phyloP scores from a whole-genome alignment of 108 stramenopile species.

The Pseudonitzschia delicatissima region DNA sequence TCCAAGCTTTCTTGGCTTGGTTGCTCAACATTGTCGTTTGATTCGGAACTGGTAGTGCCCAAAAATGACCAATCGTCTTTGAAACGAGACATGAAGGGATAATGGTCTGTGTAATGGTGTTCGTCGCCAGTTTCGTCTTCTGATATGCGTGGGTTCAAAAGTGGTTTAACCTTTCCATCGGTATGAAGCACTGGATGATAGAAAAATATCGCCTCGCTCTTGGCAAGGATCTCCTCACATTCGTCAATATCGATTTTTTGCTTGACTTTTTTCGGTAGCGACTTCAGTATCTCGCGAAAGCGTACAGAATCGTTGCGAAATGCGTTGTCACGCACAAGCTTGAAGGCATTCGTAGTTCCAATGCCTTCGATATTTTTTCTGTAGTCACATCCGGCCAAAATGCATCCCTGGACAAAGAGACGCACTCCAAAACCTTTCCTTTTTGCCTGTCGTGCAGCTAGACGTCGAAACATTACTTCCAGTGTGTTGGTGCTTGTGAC shows the following conservation, averaged over 20 bases:
- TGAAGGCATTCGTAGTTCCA: constrained; percentile 90
- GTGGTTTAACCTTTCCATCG: constrained; percentile 8
- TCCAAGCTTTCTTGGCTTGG: too few species aligned
- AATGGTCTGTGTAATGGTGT: constrained; percentile 14
- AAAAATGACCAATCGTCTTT: constrained; percentile 35
- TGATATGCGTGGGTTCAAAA: constrained; percentile 3
- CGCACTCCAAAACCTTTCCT: constrained; percentile 65
- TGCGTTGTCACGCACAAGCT: constrained; percentile 63
- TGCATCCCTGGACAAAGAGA: constrained; percentile 91
- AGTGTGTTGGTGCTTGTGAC: constrained; percentile 23
- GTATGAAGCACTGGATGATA: constrained; percentile 58
- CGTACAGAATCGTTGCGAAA: constrained; percentile 43
- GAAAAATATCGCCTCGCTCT: constrained; percentile 86
- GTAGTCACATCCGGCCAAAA: constrained; percentile 97
- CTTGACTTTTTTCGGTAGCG: constrained; percentile 32
- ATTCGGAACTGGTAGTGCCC: constrained; percentile 5
- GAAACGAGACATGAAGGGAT: constrained; percentile 42
- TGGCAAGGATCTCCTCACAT: constrained; percentile 64
- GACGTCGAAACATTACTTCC: constrained; percentile 41
- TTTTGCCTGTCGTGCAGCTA: constrained; percentile 41
- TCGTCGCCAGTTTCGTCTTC: neutral
- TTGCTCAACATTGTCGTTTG: neutral
- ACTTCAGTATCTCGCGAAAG: constrained; percentile 50
- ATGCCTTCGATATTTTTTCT: constrained; percentile 76
- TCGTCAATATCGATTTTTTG: constrained; percentile 36